Conservation (phyloP, 306 rosid species). For the Prunus padus region DNA sequence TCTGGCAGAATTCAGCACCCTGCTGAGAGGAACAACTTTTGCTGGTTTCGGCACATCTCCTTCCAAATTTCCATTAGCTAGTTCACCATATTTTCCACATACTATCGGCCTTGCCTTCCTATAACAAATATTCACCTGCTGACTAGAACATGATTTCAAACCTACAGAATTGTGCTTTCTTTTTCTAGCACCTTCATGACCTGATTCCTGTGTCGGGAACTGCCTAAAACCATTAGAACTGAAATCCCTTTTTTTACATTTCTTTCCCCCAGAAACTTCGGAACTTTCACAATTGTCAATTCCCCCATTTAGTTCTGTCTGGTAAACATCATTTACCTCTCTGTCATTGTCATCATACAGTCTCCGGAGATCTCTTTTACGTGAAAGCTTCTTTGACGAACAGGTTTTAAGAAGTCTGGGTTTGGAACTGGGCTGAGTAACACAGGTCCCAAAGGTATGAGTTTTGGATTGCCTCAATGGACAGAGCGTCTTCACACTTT, state of each 20-base stretch:
- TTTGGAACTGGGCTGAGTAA: conserved; percentile 20
- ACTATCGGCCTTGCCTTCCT: conserved; percentile 51
- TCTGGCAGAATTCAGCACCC: conserved; percentile 44
- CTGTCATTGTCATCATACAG: conserved; percentile 14
- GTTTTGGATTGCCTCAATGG: conserved; percentile 27
- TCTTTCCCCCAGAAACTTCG: conserved; percentile 41
- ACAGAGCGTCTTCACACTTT: conserved; percentile 22
- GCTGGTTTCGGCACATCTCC: conserved; percentile 41
- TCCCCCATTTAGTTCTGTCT: conserved; percentile 28
- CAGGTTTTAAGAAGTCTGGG: conserved; percentile 15
- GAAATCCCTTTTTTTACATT: conserved; percentile 36
- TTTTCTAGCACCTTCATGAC: conserved; percentile 27
- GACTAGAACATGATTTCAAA: conserved; percentile 26
- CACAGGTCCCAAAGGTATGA: conserved; percentile 15
- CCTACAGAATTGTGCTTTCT: conserved; percentile 11
- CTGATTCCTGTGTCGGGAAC: conserved; percentile 27
- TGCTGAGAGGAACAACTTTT: conserved; percentile 56
- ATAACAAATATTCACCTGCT: conserved; percentile 26
- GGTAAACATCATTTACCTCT: conserved; percentile 24
- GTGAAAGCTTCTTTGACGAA: conserved; percentile 29
- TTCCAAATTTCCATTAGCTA: conserved; percentile 29
- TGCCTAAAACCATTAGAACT: conserved; percentile 27
- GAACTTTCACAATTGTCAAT: conserved; percentile 24
- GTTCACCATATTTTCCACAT: conserved; percentile 63
- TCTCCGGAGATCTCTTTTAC: conserved; percentile 32